phyloP scores from a whole-genome alignment of 768 basidiomycete genomes.

The Chiua virens region DNA sequence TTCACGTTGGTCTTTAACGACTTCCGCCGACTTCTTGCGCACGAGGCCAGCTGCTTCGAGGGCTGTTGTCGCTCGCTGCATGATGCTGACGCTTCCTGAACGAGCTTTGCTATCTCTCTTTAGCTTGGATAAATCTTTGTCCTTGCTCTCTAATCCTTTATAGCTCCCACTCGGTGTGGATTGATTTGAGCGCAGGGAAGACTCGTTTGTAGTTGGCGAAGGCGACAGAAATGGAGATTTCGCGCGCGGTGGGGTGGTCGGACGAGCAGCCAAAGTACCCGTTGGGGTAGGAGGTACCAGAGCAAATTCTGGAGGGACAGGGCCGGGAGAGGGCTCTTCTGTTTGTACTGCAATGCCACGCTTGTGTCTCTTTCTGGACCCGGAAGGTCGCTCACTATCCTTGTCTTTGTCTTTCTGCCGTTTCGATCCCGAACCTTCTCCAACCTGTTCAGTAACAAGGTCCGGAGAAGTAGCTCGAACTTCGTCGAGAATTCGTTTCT shows the following conservation, averaged over 20 bases:
- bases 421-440: slow-evolving; percentile 21
- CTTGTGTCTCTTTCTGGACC: slow-evolving; percentile 27
- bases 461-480: slow-evolving; percentile 20
- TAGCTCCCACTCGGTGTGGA: slow-evolving; percentile 66
- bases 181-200: slow-evolving; percentile 58
- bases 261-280: slow-evolving; percentile 36
- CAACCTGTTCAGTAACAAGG: slow-evolving; percentile 15
- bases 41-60: slow-evolving; percentile 84
- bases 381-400: slow-evolving; percentile 19
- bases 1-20: slow-evolving; percentile 62
- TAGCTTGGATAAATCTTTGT: slow-evolving; percentile 48
- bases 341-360: slow-evolving; percentile 46
- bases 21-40: slow-evolving; percentile 79
- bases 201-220: slow-evolving; percentile 50
- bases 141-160: slow-evolving; percentile 49
- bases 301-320: slow-evolving; percentile 59
- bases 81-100: slow-evolving; percentile 91
- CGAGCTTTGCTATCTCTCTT: slow-evolving; percentile 61
- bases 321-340: slow-evolving; percentile 31
- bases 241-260: slow-evolving; percentile 51
- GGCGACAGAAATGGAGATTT: slow-evolving; percentile 58
- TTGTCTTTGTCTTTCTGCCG: slow-evolving; percentile 35
- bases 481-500: slow-evolving; percentile 51
- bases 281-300: slow-evolving; percentile 82
- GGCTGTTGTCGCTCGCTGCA: slow-evolving; percentile 92